Conservation (phyloP, 495 filamentous ascomycete genomes). For the Parathielavia hyrcaniae region DNA sequence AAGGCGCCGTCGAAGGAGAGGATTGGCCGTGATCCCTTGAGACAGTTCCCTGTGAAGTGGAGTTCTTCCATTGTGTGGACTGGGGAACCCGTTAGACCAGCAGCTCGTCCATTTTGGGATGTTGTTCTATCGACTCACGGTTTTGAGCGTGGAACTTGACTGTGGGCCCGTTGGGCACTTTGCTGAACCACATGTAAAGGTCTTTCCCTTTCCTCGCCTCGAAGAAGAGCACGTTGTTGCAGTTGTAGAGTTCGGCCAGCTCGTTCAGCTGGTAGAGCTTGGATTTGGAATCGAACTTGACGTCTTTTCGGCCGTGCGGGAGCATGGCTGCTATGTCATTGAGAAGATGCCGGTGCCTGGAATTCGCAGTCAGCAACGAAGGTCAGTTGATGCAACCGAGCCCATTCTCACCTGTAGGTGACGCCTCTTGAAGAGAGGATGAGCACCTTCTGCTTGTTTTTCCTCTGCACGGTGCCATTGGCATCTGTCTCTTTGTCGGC, state of each 20-base stretch:
- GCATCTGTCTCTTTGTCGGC: constrained; percentile 30
- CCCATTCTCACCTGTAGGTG: constrained; percentile 61
- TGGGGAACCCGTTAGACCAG: constrained; percentile 23
- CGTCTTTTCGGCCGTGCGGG: constrained; percentile 88
- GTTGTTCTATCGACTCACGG: constrained; percentile 21
- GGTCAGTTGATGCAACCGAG: not conserved
- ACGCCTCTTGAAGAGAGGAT: constrained; percentile 86
- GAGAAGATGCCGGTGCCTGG: constrained; percentile 84
- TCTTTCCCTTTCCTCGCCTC: constrained; percentile 94
- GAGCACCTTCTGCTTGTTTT: constrained; percentile 70
- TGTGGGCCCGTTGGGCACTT: constrained; percentile 91
- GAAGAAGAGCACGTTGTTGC: constrained; percentile 96
- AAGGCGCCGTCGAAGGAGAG: constrained; percentile 87
- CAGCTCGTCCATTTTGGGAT: not conserved
- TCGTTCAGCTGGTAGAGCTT: constrained; percentile 92
- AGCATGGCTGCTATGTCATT: constrained; percentile 84
- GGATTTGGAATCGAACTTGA: constrained; percentile 93
- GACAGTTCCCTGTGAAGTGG: constrained; percentile 92
- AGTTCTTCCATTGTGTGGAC: constrained; percentile 94
- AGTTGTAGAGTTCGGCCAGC: constrained; percentile 94
- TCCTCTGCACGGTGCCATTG: constrained; percentile 44
- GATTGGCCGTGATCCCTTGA: constrained; percentile 92
- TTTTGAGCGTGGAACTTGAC: constrained; percentile 81
- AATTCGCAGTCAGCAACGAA: constrained; percentile 4
- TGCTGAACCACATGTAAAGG: constrained; percentile 88